A percentile compares a stretch with the other conserved stretches of the same genome.
phyloP scores from a whole-genome alignment of 2,329 filamentous ascomycete species.

The Lojkania enalia region DNA sequence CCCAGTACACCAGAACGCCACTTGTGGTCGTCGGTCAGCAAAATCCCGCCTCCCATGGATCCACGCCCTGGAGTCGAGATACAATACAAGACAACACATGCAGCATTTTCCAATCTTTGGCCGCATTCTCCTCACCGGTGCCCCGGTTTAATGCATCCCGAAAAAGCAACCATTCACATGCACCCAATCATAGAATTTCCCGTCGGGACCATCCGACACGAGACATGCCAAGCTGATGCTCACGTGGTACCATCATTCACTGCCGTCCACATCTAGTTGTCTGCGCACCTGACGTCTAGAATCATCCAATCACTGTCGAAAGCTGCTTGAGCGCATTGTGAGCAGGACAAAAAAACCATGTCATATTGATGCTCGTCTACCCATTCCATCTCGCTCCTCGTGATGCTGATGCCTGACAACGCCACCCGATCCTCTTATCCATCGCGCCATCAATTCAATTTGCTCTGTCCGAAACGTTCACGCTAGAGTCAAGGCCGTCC shows the following conservation, averaged over 20 bases:
- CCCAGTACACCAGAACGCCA: too few relatives aligned
- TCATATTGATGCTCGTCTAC: slow-evolving; percentile 31
- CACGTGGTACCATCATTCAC: too few relatives aligned
- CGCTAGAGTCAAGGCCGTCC: slow-evolving; percentile 15
- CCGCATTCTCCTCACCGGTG: background rate
- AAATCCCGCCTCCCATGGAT: background rate
- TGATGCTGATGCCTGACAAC: slow-evolving; percentile 38
- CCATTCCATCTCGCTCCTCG: slow-evolving; percentile 23
- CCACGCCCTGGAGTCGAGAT: too few relatives aligned
- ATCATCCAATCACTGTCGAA: too few relatives aligned
- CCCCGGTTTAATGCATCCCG: background rate
- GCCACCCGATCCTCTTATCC: slow-evolving; percentile 14
- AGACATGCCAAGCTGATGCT: background rate
- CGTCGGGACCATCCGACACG: background rate
- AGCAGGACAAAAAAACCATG: slow-evolving; percentile 1
- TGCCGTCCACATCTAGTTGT: too few relatives aligned
- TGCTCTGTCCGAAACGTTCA: slow-evolving; percentile 6
- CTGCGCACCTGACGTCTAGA: too few relatives aligned
- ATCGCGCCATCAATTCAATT: slow-evolving; percentile 7
- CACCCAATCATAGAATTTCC: background rate
- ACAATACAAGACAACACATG: too few relatives aligned
- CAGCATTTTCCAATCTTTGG: too few relatives aligned
- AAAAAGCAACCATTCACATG: background rate
- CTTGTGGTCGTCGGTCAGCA: too few relatives aligned
- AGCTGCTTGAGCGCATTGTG: too few relatives aligned